A percentile compares a stretch with the other conserved stretches of the same genome.
These are phyloP conservation scores for Naegleria fowleri DNA, from an alignment of 208 protist genomes.

Conservation along the genomic window DNA sequence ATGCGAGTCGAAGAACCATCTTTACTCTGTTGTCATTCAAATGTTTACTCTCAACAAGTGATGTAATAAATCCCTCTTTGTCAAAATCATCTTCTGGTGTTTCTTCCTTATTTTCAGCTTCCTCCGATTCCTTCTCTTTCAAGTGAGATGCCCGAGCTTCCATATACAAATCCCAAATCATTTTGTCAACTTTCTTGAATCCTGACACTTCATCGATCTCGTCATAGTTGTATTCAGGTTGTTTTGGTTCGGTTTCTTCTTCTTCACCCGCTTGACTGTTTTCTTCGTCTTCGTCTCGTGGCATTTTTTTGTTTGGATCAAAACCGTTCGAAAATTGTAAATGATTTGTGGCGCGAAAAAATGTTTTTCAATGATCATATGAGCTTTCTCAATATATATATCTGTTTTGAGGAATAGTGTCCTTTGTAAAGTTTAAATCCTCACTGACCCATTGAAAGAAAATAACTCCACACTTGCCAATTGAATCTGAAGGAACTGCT, in stretches of 20 bases:
- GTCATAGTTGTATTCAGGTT: not conserved
- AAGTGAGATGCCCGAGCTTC: not conserved
- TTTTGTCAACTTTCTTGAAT: conserved; percentile 7
- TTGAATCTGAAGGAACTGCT: too few relatives aligned
- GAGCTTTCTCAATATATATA: too few relatives aligned
- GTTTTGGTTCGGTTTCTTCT: not conserved
- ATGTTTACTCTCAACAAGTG: not conserved
- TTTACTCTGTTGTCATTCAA: not conserved
- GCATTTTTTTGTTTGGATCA: not conserved
- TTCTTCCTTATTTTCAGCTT: not conserved
- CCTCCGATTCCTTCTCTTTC: not conserved
- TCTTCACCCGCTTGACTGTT: not conserved
- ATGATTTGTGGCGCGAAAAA: not conserved
- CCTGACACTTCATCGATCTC: not conserved
- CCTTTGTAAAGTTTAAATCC: too few relatives aligned
- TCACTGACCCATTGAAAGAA: too few relatives aligned
- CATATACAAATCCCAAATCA: conserved; percentile 14
- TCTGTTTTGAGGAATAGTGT: too few relatives aligned
- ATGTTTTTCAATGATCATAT: not conserved
- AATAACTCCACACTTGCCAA: too few relatives aligned
- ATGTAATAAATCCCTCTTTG: not conserved
- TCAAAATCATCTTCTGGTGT: not conserved
- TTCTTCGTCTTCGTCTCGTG: not conserved
- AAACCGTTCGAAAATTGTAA: too few relatives aligned
- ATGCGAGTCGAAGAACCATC: not conserved